These are phyloP conservation scores for Bathelium albidoporum DNA, from an alignment of 495 filamentous ascomycete species.

Conservation along the genomic window DNA sequence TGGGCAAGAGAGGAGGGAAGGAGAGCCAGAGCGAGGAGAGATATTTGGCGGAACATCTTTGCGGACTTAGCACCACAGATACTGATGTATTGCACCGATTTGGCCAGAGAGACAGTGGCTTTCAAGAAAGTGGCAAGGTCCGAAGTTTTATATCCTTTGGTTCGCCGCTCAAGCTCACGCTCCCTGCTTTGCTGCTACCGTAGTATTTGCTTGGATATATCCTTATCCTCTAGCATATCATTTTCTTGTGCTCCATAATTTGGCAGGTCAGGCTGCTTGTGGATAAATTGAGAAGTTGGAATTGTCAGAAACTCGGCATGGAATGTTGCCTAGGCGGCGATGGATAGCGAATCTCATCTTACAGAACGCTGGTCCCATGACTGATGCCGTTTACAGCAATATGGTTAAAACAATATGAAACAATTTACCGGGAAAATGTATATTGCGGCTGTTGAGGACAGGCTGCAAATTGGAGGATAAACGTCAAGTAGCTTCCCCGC, in stretches of 20 bases:
- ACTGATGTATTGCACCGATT: conserved; percentile 6
- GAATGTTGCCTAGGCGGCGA: not conserved
- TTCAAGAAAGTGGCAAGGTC: conserved; percentile 10
- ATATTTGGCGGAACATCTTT: conserved; percentile 37
- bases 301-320: not conserved
- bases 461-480: not conserved
- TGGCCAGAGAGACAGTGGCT: conserved; percentile 4
- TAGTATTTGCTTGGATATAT: conserved; percentile 6
- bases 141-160: conserved; percentile 26
- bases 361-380: not conserved
- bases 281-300: conserved; percentile 14
- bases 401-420: conserved; percentile 6
- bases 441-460: conserved; percentile 2
- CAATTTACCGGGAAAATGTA: not conserved
- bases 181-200: conserved; percentile 7
- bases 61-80: conserved; percentile 15
- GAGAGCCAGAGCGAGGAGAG: conserved; percentile 38
- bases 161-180: conserved; percentile 11
- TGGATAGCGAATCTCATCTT: not conserved
- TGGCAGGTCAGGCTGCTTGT: conserved; percentile 4
- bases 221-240: conserved; percentile 2
- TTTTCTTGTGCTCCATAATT: conserved; percentile 3
- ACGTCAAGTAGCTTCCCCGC: not conserved
- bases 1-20: conserved; percentile 39
- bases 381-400: not conserved